phyloP scores from a whole-genome alignment of 2,329 filamentous ascomycete genomes.

The Periconia sp. region DNA sequence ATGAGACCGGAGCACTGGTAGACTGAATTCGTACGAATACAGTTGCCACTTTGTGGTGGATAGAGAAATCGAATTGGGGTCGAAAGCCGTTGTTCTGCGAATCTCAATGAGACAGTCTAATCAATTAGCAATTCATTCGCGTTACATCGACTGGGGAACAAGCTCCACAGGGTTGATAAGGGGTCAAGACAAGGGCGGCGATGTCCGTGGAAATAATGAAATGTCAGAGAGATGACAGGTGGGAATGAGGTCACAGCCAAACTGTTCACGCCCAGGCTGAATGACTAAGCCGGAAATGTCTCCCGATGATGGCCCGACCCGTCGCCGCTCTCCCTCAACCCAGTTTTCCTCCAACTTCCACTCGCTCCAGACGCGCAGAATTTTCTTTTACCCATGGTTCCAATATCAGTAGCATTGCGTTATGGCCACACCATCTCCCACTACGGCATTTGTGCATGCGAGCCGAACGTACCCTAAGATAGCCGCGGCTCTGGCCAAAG shows the following conservation, averaged over 20 bases:
- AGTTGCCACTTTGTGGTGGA: too few relatives aligned
- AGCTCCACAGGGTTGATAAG: background rate
- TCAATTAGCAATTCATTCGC: background rate
- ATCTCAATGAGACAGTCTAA: background rate
- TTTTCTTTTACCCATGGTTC: conserved; percentile 23
- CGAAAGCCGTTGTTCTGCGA: background rate
- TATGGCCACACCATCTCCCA: conserved; percentile 1
- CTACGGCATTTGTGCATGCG: background rate
- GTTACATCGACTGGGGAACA: background rate
- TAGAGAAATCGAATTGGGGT: background rate
- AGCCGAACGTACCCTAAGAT: background rate
- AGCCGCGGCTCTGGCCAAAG: background rate
- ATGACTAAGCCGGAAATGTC: conserved; percentile 5
- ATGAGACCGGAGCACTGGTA: too few relatives aligned
- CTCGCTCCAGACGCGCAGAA: conserved; percentile 23
- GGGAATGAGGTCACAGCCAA: background rate
- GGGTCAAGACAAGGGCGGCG: conserved; percentile 6
- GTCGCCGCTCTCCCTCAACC: conserved; percentile 15
- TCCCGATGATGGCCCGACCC: conserved; percentile 28
- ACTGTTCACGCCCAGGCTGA: conserved; percentile 13
- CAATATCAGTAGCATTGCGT: conserved; percentile 5
- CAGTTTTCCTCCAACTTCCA: conserved; percentile 16
- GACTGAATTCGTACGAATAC: too few relatives aligned
- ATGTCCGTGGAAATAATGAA: conserved; percentile 8
- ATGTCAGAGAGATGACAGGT: background rate